phyloP scores from a whole-genome alignment of 768 basidiomycete genomes.

The Mycena olivaceomarginata region DNA sequence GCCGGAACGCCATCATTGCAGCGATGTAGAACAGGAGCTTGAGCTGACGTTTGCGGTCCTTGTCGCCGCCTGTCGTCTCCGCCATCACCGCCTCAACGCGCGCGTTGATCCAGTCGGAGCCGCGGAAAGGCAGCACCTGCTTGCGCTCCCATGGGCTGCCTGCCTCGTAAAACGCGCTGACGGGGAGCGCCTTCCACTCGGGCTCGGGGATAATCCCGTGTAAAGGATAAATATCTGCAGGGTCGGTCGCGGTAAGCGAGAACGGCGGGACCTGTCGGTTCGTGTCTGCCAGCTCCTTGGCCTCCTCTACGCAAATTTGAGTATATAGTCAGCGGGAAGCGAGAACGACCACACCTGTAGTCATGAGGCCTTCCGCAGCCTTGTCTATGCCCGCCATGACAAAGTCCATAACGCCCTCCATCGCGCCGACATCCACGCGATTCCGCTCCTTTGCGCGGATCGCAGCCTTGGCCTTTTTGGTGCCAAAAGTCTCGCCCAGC shows the following conservation, averaged over 20 bases:
- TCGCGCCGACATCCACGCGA: slow-evolving; percentile 91
- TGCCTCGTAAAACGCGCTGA: slow-evolving; percentile 73
- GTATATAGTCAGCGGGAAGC: not conserved
- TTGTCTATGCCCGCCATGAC: slow-evolving; percentile 90
- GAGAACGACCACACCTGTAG: slow-evolving; percentile 72
- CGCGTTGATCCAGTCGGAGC: slow-evolving; percentile 83
- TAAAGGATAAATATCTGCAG: slow-evolving; percentile 84
- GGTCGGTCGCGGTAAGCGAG: slow-evolving; percentile 77
- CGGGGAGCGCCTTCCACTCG: slow-evolving; percentile 85
- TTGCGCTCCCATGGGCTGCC: slow-evolving; percentile 67
- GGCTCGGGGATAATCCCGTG: slow-evolving; percentile 86
- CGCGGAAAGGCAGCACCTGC: slow-evolving; percentile 75
- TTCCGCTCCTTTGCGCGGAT: slow-evolving; percentile 93
- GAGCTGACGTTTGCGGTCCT: slow-evolving; percentile 71
- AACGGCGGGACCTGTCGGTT: slow-evolving; percentile 87
- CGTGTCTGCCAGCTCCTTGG: slow-evolving; percentile 76
- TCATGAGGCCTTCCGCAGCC: slow-evolving; percentile 81
- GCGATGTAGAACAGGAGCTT: slow-evolving; percentile 90
- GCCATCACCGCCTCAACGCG: slow-evolving; percentile 68
- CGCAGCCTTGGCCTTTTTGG: slow-evolving; percentile 92
- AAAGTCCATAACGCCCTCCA: slow-evolving; percentile 89
- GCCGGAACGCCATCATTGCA: slow-evolving; percentile 84
- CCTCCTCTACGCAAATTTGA: slow-evolving; percentile 71
- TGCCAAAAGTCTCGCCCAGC: slow-evolving; percentile 96
- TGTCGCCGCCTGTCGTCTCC: slow-evolving; percentile 62